These are phyloP conservation scores for Rhododendron williamsianum DNA, from an alignment of 148 eudicot genomes.

Conservation along the genomic window DNA sequence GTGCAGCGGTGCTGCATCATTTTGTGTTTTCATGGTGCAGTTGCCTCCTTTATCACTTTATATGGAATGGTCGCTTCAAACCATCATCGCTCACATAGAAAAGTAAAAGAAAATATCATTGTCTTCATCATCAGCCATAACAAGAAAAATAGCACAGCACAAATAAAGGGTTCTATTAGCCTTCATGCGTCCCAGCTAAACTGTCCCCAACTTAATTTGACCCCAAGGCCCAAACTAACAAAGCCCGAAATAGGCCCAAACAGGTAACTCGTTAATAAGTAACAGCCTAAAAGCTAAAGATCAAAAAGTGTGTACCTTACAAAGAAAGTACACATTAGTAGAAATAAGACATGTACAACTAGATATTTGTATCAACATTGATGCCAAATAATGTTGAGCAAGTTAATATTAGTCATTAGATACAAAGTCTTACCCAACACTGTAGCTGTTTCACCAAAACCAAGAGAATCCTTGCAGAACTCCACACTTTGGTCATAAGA, in stretches of 20 bases:
- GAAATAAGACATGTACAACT: neutral
- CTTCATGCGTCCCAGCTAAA: neutral
- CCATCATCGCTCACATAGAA: neutral
- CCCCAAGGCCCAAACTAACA: neutral
- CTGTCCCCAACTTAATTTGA: neutral
- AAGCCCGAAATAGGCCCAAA: neutral
- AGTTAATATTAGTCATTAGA: neutral
- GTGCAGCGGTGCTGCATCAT: neutral
- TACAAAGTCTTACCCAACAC: conserved; percentile 49
- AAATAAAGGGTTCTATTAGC: neutral
- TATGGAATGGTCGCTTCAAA: neutral
- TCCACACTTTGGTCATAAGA: conserved; percentile 95
- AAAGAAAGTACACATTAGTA: neutral
- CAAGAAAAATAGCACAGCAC: neutral
- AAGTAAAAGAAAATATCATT: neutral
- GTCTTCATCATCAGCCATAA: neutral
- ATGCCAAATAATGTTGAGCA: neutral
- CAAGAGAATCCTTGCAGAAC: conserved; percentile 73
- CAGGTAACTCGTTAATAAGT: neutral
- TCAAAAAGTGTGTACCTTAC: neutral
- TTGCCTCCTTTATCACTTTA: neutral
- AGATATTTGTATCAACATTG: neutral
- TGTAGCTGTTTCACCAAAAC: conserved; percentile 75
- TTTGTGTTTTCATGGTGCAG: neutral
- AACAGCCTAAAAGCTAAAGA: neutral